Percentiles rank a stretch among this genome's conserved stretches.
These are phyloP conservation scores for Exophiala phaeomuriformis DNA, from an alignment of 2,329 filamentous ascomycete genomes.

Conservation along the genomic window DNA sequence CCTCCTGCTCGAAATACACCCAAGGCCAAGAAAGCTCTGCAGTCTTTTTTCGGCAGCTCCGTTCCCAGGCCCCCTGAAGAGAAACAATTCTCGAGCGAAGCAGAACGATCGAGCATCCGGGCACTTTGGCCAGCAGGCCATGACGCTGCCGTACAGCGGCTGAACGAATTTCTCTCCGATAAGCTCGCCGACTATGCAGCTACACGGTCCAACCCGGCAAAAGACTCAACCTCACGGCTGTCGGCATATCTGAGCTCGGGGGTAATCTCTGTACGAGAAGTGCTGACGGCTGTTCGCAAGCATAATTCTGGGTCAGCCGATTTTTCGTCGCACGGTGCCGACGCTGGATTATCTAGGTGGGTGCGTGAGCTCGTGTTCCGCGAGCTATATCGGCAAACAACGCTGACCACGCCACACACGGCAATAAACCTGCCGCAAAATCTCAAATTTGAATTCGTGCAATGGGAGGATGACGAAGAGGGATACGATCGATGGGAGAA, in stretches of 20 bases:
- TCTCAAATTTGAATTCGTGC: slow-evolving; percentile 45
- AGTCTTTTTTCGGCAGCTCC: slow-evolving; percentile 29
- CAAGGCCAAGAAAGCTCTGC: slow-evolving; percentile 35
- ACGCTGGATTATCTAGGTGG: slow-evolving; percentile 38
- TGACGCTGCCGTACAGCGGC: slow-evolving; percentile 29
- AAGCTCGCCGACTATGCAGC: slow-evolving; percentile 32
- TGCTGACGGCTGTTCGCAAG: slow-evolving; percentile 37
- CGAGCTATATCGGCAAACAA: slow-evolving; percentile 46
- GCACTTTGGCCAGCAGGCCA: slow-evolving; percentile 35
- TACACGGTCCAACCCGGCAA: slow-evolving; percentile 31
- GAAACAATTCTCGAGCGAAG: slow-evolving; percentile 31
- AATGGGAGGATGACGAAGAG: slow-evolving; percentile 46
- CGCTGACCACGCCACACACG: slow-evolving; percentile 42
- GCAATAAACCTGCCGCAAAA: slow-evolving; percentile 47
- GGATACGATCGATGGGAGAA: slow-evolving; percentile 45
- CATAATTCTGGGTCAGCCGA: slow-evolving; percentile 39
- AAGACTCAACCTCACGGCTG: slow-evolving; percentile 33
- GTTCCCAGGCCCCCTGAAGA: slow-evolving; percentile 30
- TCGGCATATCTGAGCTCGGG: slow-evolving; percentile 33
- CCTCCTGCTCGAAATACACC: slow-evolving; percentile 33
- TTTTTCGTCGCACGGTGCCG: slow-evolving; percentile 36
- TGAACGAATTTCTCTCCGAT: slow-evolving; percentile 30
- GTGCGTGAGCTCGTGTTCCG: slow-evolving; percentile 48
- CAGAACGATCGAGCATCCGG: slow-evolving; percentile 32
- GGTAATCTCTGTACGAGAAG: slow-evolving; percentile 41